Conservation (phyloP, 768 basidiomycete genomes). For the Leccinum variicolor region DNA sequence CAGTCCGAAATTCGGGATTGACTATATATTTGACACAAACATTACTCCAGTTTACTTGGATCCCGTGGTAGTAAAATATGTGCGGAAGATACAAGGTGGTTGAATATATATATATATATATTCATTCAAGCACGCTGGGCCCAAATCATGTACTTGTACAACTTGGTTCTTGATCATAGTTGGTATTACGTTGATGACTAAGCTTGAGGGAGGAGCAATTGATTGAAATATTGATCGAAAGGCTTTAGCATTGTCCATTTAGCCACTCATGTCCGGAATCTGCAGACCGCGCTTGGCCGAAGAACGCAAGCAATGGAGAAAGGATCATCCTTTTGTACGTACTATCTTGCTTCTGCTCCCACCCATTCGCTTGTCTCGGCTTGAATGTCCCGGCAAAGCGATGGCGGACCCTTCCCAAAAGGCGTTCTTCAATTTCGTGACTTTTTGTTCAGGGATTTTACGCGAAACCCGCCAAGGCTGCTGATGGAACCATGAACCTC, state of each 20-base stretch:
- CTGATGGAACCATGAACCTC: constrained; percentile 93
- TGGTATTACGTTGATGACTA: constrained; percentile 15
- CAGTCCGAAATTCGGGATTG: constrained; percentile 12
- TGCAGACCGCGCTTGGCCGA: constrained; percentile 91
- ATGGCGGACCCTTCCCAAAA: neutral
- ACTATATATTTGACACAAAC: constrained; percentile 20
- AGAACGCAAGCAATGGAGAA: constrained; percentile 98
- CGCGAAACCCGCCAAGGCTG: constrained; percentile 85
- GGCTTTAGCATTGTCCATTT: neutral
- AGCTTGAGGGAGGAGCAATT: constrained; percentile 1
- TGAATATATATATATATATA: no score
- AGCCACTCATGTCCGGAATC: constrained; percentile 69
- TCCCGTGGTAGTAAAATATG: constrained; percentile 2
- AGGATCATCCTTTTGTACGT: constrained; percentile 97
- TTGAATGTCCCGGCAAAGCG: neutral
- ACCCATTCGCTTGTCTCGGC: neutral
- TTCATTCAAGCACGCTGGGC: neutral
- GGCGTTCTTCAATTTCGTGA: neutral
- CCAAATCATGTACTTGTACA: neutral
- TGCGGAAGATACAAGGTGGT: neutral
- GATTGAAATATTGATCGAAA: neutral
- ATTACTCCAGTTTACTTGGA: constrained; percentile 18
- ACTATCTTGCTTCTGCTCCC: neutral
- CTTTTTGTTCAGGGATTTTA: constrained; percentile 78
- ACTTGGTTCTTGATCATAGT: neutral